A percentile compares a stretch with the other conserved stretches of the same genome.
Conservation (phyloP, 768 basidiomycete species). For the Cystobasidium onofrii region DNA sequence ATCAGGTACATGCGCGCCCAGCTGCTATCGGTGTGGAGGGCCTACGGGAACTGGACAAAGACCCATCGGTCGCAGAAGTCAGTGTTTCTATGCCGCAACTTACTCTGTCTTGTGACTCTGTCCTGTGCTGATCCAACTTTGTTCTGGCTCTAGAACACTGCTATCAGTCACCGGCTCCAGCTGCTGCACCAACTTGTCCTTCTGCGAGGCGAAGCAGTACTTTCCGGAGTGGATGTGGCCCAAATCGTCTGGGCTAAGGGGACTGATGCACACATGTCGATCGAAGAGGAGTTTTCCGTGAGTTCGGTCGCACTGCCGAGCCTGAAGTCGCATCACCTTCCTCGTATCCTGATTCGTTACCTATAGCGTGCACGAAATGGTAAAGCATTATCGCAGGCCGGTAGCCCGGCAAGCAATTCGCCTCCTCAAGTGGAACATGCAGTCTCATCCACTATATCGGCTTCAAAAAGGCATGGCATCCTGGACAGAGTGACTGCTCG, state of each 20-base stretch:
- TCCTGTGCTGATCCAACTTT: too few species aligned
- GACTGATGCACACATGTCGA: neutral
- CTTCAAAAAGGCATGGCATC: neutral
- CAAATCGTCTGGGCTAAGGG: conserved; percentile 16
- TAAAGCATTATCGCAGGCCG: neutral
- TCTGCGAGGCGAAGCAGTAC: conserved; percentile 8
- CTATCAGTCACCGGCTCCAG: neutral
- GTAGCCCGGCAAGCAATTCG: neutral
- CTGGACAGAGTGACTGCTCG: neutral
- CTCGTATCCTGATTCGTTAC: neutral
- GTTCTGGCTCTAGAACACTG: neutral
- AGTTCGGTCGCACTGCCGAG: too few species aligned
- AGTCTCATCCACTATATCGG: neutral
- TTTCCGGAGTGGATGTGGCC: neutral
- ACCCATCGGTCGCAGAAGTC: neutral
- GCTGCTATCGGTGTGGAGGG: neutral
- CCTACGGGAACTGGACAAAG: neutral
- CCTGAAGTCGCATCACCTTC: too few species aligned
- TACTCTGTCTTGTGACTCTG: too few species aligned
- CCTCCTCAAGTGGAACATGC: neutral
- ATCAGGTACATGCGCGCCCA: neutral
- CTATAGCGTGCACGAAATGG: neutral
- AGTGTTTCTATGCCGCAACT: too few species aligned
- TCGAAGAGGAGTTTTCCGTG: conserved; percentile 15
- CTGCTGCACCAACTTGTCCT: conserved; percentile 7